Evolutionary conservation across 2,329 filamentous ascomycete genomes (phyloP), one percentile per base, ranked within the genome.

Genomic region (Neospermospora avenae): DNA sequence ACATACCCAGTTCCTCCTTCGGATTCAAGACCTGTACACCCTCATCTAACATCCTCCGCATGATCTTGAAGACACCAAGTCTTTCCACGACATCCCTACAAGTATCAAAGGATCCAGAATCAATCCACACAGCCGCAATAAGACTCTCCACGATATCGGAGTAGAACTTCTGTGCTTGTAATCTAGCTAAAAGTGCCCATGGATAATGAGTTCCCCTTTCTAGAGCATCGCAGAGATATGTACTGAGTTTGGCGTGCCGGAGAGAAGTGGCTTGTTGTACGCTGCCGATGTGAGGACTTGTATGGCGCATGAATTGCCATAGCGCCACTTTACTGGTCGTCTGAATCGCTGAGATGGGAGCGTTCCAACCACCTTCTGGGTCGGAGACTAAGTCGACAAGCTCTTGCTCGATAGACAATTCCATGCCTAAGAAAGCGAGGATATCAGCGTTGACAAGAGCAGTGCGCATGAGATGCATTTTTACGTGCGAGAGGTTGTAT

Each of bases 131-230:
- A 0, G 92, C 93, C 0, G 90, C 93, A 0, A 98, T 74, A 0
- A 96, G 72, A 34, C 84, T 84, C 76, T 98, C 93, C 10, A 97
- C 79, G 7, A 97, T 76, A 72, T 97, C 93, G 0, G 89, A 93
- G 74, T 89, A 88, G 73, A 90, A 89, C 70, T 97, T 97, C 16
- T 84, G 84, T 0, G 86, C 80, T 14, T 81, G 79, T 0, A 96
- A 77, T 0, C 82, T 79, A 0, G 85, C 78, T 0, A 98, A 82
- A 0, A 85, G 74, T 1, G 83, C 78, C 93, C 93, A 98, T 0
- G 93, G 95, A 69, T 93, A 96, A 16, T 77, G 73, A 0, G 65
- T 63, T 0, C 81, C 82, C 0, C 73, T 51, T 0, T 74, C 52
- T 10, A 96, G 76, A 0, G 78, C 81, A 0, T 75, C 28, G 0